A percentile compares a stretch with the other conserved stretches of the same genome.
These are phyloP conservation scores for Stephania cephalantha DNA, from an alignment of 164 flowering plant genomes.

Conservation along the genomic window DNA sequence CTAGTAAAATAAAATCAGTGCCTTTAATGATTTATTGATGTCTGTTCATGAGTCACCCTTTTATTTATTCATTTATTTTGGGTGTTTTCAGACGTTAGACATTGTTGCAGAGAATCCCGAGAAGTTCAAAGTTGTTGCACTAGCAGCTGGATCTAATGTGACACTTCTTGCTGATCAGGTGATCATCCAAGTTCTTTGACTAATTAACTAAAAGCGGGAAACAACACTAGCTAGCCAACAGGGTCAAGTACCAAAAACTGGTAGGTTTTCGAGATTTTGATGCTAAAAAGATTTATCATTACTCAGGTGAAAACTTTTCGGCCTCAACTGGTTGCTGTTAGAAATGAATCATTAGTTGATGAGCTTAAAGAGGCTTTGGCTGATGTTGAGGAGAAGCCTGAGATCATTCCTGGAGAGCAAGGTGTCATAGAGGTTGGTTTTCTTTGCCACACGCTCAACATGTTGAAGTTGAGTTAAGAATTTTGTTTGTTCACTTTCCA, in stretches of 20 bases:
- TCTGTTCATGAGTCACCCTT: neutral
- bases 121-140: conserved; percentile 85
- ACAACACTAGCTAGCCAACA: neutral
- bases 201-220: neutral
- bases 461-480: conserved; percentile 6
- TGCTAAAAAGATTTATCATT: neutral
- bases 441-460: neutral
- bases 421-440: conserved; percentile 77
- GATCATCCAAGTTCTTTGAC: conserved; percentile 4
- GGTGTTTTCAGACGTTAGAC: conserved; percentile 72
- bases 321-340: conserved; percentile 79
- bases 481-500: neutral
- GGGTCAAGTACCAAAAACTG: neutral
- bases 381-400: conserved; percentile 74
- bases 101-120: conserved; percentile 95
- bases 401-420: conserved; percentile 90
- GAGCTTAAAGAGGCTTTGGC: conserved; percentile 90
- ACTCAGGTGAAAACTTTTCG: conserved; percentile 72
- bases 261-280: neutral
- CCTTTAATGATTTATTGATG: neutral
- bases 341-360: conserved; percentile 60
- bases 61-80: conserved; percentile 1
- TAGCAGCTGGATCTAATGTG: conserved; percentile 97
- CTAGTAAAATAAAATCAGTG: neutral
- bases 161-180: conserved; percentile 99